Evolutionary conservation across 768 basidiomycete species (phyloP), one percentile per base, ranked within the genome.

Genomic region (Termitomyces sp.): DNA sequence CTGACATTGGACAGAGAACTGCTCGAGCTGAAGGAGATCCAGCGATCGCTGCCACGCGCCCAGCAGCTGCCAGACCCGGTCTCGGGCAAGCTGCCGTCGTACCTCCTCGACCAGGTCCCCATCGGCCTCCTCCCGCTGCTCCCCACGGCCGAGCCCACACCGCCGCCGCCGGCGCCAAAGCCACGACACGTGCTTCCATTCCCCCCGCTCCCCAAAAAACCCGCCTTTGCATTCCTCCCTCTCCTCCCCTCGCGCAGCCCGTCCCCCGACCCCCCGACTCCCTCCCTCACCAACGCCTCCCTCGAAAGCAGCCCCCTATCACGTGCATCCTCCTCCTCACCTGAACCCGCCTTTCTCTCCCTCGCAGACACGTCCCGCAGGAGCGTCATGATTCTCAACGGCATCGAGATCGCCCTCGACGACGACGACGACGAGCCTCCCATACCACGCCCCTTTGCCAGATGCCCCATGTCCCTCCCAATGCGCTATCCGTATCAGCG

Each of bases 21-120:
- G 20, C 81, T 89, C 25, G 88, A 90, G 69, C 80, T 89, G 47
- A 87, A 87, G 66, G 85, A 85, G 64, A 85, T 90, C 47, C 86
- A 86, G 62, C 81, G 84, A 11, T 84, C 85, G 7, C 77, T 88
- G 1, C 87, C 87, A 8, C 76, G 78, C 20, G 85, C 87, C 2
- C 75, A 79, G 57, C 87, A 84, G 72, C 79, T 76, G 0, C 69
- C 71, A 3, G 83, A 82, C 68, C 72, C 70, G 1, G 62, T 79
- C 34, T 73, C 79, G 0, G 80, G 78, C 45, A 74, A 71, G 40
- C 77, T 71, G 12, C 73, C 70, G 20, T 72, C 74, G 46, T 79
- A 78, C 51, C 79, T 76, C 63, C 77, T 83, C 50, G 75, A 79
- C 37, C 75, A 77, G 12, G 87, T 90, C 6, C 88, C 88, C 43